Evolutionary conservation across 805 yeast species (phyloP).

Genomic region (Kluyveromyces wickerhamii): DNA sequence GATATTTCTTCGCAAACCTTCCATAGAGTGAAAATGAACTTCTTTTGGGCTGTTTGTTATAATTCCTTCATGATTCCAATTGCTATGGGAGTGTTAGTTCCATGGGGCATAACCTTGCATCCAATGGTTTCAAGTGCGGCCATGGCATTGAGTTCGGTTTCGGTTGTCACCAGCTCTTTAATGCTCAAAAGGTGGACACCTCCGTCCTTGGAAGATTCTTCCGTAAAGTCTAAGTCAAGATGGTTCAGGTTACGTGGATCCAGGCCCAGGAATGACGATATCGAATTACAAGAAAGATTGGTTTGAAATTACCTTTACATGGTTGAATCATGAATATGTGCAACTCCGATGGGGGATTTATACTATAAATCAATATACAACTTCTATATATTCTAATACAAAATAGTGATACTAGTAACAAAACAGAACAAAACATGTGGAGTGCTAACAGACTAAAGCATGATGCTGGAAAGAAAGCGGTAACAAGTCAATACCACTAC

Average conservation of each 20-base stretch:
- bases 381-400: too few species aligned
- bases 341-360: too few species aligned
- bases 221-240: slow-evolving; percentile 2
- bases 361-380: too few species aligned
- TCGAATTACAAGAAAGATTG: slow-evolving; percentile 16
- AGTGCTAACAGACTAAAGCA: too few species aligned
- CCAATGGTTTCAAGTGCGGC: slow-evolving; percentile 88
- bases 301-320: neutral
- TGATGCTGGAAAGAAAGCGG: too few species aligned
- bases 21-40: slow-evolving; percentile 66
- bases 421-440: too few species aligned
- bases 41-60: slow-evolving; percentile 80
- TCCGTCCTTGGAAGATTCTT: slow-evolving; percentile 9
- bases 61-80: slow-evolving; percentile 82
- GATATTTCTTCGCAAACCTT: slow-evolving; percentile 68
- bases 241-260: slow-evolving; percentile 1
- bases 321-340: too few species aligned
- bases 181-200: slow-evolving; percentile 59
- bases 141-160: slow-evolving; percentile 88
- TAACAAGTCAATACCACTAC: too few species aligned
- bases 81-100: slow-evolving; percentile 87
- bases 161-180: slow-evolving; percentile 78
- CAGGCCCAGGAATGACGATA: slow-evolving; percentile 10
- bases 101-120: slow-evolving; percentile 66
- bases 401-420: too few species aligned